Conservation (phyloP, 495 filamentous ascomycete genomes). For the Penicillium ucsense region DNA sequence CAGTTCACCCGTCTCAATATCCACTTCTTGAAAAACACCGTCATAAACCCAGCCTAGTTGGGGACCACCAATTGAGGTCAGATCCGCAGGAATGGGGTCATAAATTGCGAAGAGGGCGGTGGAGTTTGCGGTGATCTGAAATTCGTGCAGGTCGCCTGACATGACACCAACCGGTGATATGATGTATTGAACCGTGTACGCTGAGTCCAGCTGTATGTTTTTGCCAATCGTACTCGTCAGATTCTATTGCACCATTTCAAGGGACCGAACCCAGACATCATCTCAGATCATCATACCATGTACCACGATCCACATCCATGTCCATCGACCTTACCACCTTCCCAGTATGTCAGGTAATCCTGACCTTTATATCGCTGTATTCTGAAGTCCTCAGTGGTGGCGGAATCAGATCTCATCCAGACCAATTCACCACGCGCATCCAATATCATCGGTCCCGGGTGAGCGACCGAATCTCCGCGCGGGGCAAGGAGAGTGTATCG, state of each 20-base stretch:
- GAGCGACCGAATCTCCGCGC: conserved; percentile 30
- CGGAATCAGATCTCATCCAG: conserved; percentile 32
- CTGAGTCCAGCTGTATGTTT: conserved; percentile 32
- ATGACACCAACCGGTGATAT: conserved; percentile 25
- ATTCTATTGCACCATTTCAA: no score
- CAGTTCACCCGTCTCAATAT: conserved; percentile 30
- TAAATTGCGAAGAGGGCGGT: conserved; percentile 46
- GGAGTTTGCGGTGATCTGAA: conserved; percentile 33
- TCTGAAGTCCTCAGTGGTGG: conserved; percentile 37
- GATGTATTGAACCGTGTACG: conserved; percentile 31
- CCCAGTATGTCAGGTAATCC: conserved; percentile 46
- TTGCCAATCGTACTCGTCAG: no score
- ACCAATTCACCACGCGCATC: conserved; percentile 35
- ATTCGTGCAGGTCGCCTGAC: conserved; percentile 36
- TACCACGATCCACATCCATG: conserved; percentile 42
- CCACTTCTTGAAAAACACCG: conserved; percentile 36
- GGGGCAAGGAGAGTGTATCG: conserved; percentile 37
- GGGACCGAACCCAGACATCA: no score
- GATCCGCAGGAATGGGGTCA: conserved; percentile 34
- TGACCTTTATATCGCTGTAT: conserved; percentile 35
- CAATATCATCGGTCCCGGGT: conserved; percentile 38
- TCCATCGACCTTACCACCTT: conserved; percentile 38
- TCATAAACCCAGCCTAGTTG: conserved; percentile 34
- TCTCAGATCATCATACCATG: conserved; percentile 28
- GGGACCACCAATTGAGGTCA: conserved; percentile 35